phyloP scores from a whole-genome alignment of 2,329 filamentous ascomycete species.

The Lasiodiplodia sp. region DNA sequence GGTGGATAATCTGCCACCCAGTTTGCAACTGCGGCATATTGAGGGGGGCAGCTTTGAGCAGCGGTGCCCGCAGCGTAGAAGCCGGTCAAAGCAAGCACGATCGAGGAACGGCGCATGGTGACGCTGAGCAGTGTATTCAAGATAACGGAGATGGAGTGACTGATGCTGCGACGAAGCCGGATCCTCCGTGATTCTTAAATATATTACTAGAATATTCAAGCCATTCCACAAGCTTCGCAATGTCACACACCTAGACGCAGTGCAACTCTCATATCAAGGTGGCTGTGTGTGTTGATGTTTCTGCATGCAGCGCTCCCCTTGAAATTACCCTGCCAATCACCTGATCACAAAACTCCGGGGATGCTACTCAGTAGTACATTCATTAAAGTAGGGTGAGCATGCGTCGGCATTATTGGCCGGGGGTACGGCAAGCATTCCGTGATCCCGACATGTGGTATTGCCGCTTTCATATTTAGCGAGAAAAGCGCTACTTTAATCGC shows the following conservation, averaged over 20 bases:
- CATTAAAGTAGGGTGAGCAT: background rate
- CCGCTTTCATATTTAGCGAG: background rate
- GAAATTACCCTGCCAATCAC: too few relatives aligned
- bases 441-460: background rate
- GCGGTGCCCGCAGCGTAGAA: background rate
- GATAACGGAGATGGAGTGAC: background rate
- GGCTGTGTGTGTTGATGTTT: background rate
- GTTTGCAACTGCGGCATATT: background rate
- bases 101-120: background rate
- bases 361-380: background rate
- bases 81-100: background rate
- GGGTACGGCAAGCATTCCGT: background rate
- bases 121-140: too few relatives aligned
- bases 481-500: background rate
- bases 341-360: background rate
- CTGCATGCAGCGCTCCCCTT: conserved; percentile 7
- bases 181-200: background rate
- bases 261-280: background rate
- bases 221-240: background rate
- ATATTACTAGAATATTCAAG: background rate
- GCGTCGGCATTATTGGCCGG: background rate
- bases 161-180: background rate
- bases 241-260: background rate
- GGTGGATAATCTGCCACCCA: background rate
- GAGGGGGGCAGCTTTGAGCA: background rate